Percentiles rank a stretch among this genome's conserved stretches.
Conservation (phyloP, 192 early-diverging fungal species). For the Mortierella antarctica region DNA sequence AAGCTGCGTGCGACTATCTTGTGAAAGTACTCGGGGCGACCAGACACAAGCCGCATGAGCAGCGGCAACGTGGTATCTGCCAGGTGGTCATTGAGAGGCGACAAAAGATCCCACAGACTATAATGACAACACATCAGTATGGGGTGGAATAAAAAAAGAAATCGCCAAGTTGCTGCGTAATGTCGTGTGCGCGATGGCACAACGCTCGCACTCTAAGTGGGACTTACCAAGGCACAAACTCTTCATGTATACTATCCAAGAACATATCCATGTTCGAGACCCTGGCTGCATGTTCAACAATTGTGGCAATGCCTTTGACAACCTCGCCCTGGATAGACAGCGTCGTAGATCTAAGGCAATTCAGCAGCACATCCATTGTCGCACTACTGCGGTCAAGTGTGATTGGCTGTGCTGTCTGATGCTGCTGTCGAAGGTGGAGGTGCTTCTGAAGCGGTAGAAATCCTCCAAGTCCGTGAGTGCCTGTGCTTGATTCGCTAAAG, state of each 20-base stretch:
- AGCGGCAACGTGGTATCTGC: conserved; percentile 54
- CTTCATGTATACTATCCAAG: conserved; percentile 56
- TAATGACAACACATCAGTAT: neutral
- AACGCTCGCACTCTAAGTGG: neutral
- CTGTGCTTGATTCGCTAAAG: conserved; percentile 4
- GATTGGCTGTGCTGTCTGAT: neutral
- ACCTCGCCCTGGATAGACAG: conserved; percentile 53
- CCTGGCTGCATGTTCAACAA: conserved; percentile 52
- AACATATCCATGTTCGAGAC: conserved; percentile 62
- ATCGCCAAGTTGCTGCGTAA: neutral
- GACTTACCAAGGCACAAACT: conserved; percentile 59
- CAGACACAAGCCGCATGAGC: conserved; percentile 57
- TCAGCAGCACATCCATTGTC: conserved; percentile 17
- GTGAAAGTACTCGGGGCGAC: conserved; percentile 55
- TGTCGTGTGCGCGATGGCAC: neutral
- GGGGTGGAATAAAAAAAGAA: neutral
- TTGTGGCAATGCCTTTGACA: conserved; percentile 54
- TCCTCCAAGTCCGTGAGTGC: neutral
- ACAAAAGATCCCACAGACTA: conserved; percentile 64
- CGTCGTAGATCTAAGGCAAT: conserved; percentile 8
- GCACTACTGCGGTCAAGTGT: conserved; percentile 10
- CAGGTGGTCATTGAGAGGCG: conserved; percentile 58
- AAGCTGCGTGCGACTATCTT: conserved; percentile 58
- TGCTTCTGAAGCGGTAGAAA: conserved; percentile 6
- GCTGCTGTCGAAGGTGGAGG: conserved; percentile 25